Evolutionary conservation across 2,329 filamentous ascomycete genomes (phyloP).

Genomic region (Reticulascus tulasneorum): DNA sequence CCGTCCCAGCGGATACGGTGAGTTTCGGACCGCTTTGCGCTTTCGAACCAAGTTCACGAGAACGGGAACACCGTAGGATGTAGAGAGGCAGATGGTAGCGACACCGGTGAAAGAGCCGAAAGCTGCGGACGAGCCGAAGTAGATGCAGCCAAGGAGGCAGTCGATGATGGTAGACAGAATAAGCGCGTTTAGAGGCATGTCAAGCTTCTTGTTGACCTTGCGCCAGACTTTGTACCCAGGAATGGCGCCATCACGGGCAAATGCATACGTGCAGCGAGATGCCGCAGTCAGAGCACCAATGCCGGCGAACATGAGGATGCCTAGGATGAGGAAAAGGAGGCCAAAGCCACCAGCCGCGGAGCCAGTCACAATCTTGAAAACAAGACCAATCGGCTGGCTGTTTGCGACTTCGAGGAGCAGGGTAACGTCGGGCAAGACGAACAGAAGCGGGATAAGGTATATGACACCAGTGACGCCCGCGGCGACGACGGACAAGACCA

Average conservation of each 20-base stretch:
- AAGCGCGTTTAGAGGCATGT: conserved; percentile 68
- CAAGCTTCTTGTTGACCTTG: conserved; percentile 59
- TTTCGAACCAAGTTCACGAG: conserved; percentile 65
- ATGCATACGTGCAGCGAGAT: conserved; percentile 71
- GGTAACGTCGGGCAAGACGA: conserved; percentile 67
- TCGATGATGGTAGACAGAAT: conserved; percentile 65
- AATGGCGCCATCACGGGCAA: conserved; percentile 71
- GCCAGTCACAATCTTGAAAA: conserved; percentile 74
- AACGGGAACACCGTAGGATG: conserved; percentile 73
- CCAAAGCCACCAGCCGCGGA: conserved; percentile 71
- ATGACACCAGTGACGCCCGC: conserved; percentile 62
- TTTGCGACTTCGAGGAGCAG: conserved; percentile 62
- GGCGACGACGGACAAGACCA: conserved; percentile 64
- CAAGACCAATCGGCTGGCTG: conserved; percentile 69
- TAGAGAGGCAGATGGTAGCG: conserved; percentile 72
- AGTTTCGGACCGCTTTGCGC: conserved; percentile 61
- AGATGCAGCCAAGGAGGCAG: conserved; percentile 71
- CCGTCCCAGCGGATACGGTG: conserved; percentile 63
- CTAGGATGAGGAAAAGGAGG: conserved; percentile 70
- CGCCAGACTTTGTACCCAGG: conserved; percentile 65
- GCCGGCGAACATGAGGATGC: conserved; percentile 73
- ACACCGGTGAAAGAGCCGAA: conserved; percentile 80
- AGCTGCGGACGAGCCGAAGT: conserved; percentile 71
- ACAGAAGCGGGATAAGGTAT: conserved; percentile 71
- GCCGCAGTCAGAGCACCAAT: conserved; percentile 72